Evolutionary conservation across 805 yeast genomes (phyloP), one percentile per base, ranked within the genome.

Genomic region (Naumovozyma baii): DNA sequence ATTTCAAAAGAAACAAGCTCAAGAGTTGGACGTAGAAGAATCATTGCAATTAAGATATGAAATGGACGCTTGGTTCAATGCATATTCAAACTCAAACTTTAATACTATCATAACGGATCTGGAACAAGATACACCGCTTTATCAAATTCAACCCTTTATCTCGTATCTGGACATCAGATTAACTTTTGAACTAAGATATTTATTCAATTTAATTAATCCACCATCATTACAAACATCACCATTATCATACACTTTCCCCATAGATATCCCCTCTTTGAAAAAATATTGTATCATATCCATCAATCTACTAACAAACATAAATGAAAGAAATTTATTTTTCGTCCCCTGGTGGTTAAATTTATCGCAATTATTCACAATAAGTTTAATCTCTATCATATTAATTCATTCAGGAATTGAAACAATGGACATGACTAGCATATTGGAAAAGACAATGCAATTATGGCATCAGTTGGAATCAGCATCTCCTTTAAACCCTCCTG

Each of bases 301-400:
- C 8, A 55, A 53, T 15, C 47, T 66, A 7, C 45, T 66, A 22
- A 50, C 52, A 33, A 52, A 55, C 39, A 45, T 68, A 19, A 53
- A 55, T 18, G 49, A 54, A 10, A 57, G 57, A 4, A 58, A 60
- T 1, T 39, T 48, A 50, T 18, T 51, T 36, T 62, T 52, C 39
- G 49, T 66, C 12, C 81, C 81, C 2, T 76, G 82, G 82, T 72
- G 73, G 66, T 45, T 66, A 35, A 66, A 61, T 20, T 52, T 78
- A 34, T 58, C 69, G 3, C 49, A 71, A 10, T 51, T 74, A 10
- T 70, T 73, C 47, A 64, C 65, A 33, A 66, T 64, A 1, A 74
- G 77, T 4, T 49, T 71, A 3, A 61, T 55, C 32, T 57, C 66
- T 16, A 46, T 74, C 4, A 61, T 68, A 3, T 50, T 72, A 41